Percentiles rank a stretch among this genome's conserved stretches.
Evolutionary conservation across 345 rosid genomes (phyloP).

Genomic region (Cardamine resedifolia): DNA sequence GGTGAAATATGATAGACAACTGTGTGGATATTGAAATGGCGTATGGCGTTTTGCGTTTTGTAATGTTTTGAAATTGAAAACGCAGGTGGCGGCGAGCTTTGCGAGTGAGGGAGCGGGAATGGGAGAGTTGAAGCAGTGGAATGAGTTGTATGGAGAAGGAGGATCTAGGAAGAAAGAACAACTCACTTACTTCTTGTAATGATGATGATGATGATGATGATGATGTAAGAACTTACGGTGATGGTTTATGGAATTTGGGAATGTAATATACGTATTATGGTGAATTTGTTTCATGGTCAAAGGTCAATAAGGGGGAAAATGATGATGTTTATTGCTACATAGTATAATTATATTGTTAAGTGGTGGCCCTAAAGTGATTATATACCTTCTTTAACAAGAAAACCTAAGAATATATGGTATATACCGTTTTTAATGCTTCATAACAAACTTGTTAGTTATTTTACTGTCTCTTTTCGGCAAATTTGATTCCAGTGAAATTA

Average conservation of each 20-base stretch:
- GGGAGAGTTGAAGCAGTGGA: constrained; percentile 90
- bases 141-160: constrained; percentile 86
- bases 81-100: constrained; percentile 92
- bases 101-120: constrained; percentile 69
- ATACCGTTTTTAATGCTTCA: too few relatives aligned
- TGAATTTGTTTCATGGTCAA: background rate
- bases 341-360: background rate
- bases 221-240: background rate
- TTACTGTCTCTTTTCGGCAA: too few relatives aligned
- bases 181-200: constrained; percentile 72
- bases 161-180: constrained; percentile 92
- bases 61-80: constrained; percentile 5
- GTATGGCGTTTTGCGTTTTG: constrained; percentile 26
- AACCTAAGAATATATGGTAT: too few relatives aligned
- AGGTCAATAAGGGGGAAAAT: background rate
- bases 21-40: background rate
- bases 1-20: constrained; percentile 37
- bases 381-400: too few relatives aligned
- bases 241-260: constrained; percentile 9
- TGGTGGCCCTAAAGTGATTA: background rate
- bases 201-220: background rate
- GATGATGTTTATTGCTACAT: background rate
- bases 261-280: constrained; percentile 9
- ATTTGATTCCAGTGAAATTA: too few relatives aligned
- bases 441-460: too few relatives aligned